Percentiles rank a stretch among this genome's conserved stretches.
Conservation (phyloP, 768 basidiomycete genomes). For the Boletus vermiculosoides region DNA sequence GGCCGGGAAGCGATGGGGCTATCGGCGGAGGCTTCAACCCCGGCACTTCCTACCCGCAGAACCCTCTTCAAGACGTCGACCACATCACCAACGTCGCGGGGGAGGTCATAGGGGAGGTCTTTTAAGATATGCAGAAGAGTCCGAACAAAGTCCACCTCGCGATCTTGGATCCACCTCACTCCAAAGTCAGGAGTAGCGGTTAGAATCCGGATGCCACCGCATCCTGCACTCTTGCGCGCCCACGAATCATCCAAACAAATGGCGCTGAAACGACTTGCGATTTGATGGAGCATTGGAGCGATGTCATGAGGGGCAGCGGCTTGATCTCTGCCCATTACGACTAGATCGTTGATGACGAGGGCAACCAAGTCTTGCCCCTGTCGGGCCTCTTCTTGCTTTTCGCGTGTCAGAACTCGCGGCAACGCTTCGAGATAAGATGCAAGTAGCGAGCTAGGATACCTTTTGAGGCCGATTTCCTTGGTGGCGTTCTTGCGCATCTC, state of each 20-base stretch:
- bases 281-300: slow-evolving; percentile 69
- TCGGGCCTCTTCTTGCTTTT: slow-evolving; percentile 56
- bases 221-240: slow-evolving; percentile 87
- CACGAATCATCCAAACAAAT: slow-evolving; percentile 91
- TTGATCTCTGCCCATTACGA: slow-evolving; percentile 49
- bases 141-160: slow-evolving; percentile 87
- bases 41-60: slow-evolving; percentile 56
- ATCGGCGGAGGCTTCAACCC: slow-evolving; percentile 47
- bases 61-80: slow-evolving; percentile 71
- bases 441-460: slow-evolving; percentile 56
- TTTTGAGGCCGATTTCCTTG: slow-evolving; percentile 51
- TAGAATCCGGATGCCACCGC: slow-evolving; percentile 80
- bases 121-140: slow-evolving; percentile 90
- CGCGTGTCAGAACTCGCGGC: slow-evolving; percentile 70
- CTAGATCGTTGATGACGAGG: slow-evolving; percentile 64
- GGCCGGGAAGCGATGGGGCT: slow-evolving; percentile 42
- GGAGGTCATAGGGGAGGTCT: slow-evolving; percentile 89
- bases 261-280: slow-evolving; percentile 79
- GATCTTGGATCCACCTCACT: slow-evolving; percentile 76
- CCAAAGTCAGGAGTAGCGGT: slow-evolving; percentile 68
- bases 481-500: slow-evolving; percentile 66
- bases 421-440: slow-evolving; percentile 79
- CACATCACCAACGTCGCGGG: slow-evolving; percentile 77
- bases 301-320: slow-evolving; percentile 54
- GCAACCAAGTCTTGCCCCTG: slow-evolving; percentile 61